Evolutionary conservation across 495 filamentous ascomycete genomes (phyloP).

Genomic region (Lophiostoma macrostomum): DNA sequence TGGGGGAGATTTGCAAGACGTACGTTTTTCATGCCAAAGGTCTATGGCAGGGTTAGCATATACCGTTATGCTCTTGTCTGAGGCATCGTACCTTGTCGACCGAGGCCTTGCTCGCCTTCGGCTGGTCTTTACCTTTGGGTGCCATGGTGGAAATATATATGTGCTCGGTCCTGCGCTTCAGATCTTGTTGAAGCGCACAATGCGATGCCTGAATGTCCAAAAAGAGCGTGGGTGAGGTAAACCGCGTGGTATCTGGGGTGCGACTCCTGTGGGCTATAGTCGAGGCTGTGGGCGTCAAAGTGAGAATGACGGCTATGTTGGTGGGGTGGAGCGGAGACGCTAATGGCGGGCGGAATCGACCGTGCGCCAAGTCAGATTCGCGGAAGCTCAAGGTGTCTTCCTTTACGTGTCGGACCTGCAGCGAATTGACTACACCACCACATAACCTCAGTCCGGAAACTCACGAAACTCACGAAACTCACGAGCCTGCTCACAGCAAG

Average conservation of each 20-base stretch:
- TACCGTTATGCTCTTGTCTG: too few relatives aligned
- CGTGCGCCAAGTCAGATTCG: neutral
- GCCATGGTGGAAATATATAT: slow-evolving; percentile 82
- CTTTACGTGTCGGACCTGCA: neutral
- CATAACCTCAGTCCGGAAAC: neutral
- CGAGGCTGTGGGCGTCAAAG: slow-evolving; percentile 8
- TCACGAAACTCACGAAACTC: too few relatives aligned
- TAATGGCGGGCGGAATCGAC: slow-evolving; percentile 13
- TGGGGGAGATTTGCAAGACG: slow-evolving; percentile 35
- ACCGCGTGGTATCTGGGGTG: too few relatives aligned
- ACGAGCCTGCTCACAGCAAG: too few relatives aligned
- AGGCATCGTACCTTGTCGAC: slow-evolving; percentile 80
- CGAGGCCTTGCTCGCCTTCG: slow-evolving; percentile 69
- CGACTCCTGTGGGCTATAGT: slow-evolving; percentile 12
- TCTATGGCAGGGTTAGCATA: slow-evolving; percentile 45
- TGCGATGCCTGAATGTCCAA: too few relatives aligned
- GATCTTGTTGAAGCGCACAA: too few relatives aligned
- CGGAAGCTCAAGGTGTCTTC: slow-evolving; percentile 32
- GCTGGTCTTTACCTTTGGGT: slow-evolving; percentile 77
- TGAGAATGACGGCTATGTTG: slow-evolving; percentile 22
- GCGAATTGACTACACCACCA: neutral
- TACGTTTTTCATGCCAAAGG: slow-evolving; percentile 99
- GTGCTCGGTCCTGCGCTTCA: too few relatives aligned
- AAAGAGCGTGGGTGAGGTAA: slow-evolving; percentile 24
- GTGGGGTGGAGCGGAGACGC: slow-evolving; percentile 16